phyloP scores from a whole-genome alignment of 495 filamentous ascomycete species.

The Podospora anserina region DNA sequence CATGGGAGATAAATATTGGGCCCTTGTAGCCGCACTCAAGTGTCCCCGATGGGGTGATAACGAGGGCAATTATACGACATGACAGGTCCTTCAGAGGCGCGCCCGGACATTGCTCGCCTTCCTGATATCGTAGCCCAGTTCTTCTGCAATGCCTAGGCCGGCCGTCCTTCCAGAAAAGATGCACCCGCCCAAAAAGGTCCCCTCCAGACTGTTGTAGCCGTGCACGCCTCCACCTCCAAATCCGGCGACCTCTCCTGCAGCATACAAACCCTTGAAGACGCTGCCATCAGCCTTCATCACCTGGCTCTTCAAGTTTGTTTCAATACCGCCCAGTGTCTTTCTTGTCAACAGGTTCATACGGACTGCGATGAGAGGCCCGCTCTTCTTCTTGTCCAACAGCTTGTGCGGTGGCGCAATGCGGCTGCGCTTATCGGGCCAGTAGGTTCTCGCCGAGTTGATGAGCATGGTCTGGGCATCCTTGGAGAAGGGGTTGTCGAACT shows the following conservation, averaged over 20 bases:
- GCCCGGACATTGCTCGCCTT: slow-evolving; percentile 1
- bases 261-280: slow-evolving; percentile 47
- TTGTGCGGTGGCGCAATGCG: slow-evolving; percentile 46
- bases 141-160: slow-evolving; percentile 42
- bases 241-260: slow-evolving; percentile 52
- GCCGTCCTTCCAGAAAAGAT: slow-evolving; percentile 52
- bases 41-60: no score
- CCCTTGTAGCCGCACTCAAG: no score
- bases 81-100: background rate
- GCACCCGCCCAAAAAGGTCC: slow-evolving; percentile 48
- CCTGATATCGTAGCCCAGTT: slow-evolving; percentile 21
- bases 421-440: slow-evolving; percentile 44
- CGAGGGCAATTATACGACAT: background rate
- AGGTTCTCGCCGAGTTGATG: slow-evolving; percentile 47
- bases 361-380: slow-evolving; percentile 51
- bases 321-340: slow-evolving; percentile 53
- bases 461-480: slow-evolving; percentile 55
- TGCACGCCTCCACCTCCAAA: slow-evolving; percentile 55
- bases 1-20: no score
- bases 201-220: slow-evolving; percentile 51
- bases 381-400: slow-evolving; percentile 42
- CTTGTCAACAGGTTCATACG: slow-evolving; percentile 51
- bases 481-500: slow-evolving; percentile 47
- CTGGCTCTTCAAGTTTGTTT: slow-evolving; percentile 50
- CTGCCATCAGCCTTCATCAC: slow-evolving; percentile 44